Evolutionary conservation across 2,329 filamentous ascomycete genomes (phyloP).

Genomic region (Purpureocillium takamizusanense): DNA sequence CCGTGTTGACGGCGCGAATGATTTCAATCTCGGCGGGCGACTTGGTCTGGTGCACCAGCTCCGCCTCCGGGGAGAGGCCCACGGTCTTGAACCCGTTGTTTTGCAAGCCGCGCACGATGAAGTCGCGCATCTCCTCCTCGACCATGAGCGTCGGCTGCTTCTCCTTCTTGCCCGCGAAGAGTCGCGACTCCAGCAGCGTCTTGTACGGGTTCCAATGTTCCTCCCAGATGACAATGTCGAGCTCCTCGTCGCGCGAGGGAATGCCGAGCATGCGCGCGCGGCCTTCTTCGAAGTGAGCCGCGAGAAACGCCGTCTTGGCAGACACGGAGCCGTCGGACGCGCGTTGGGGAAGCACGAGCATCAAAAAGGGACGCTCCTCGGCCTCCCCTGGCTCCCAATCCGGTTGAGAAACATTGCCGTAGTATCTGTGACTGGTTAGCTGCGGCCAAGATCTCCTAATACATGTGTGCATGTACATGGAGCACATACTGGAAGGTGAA

Average conservation of each 20-base stretch:
- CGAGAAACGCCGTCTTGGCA: constrained; percentile 49
- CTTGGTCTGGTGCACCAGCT: constrained; percentile 51
- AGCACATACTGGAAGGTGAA: constrained; percentile 45
- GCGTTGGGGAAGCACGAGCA: constrained; percentile 45
- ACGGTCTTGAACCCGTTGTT: constrained; percentile 45
- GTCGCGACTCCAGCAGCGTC: constrained; percentile 36
- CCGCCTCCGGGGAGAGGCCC: constrained; percentile 43
- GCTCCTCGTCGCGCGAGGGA: constrained; percentile 36
- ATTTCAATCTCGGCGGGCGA: constrained; percentile 30
- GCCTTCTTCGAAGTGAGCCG: constrained; percentile 51
- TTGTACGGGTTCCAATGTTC: constrained; percentile 57
- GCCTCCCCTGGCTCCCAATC: constrained; percentile 60
- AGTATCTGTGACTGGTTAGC: constrained; percentile 28
- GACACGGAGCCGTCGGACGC: constrained; percentile 27
- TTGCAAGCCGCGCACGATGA: constrained; percentile 47
- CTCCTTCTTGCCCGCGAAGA: constrained; percentile 19
- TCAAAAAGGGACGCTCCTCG: constrained; percentile 54
- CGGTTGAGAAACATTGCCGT: constrained; percentile 49
- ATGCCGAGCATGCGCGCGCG: constrained; percentile 50
- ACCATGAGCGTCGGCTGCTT: constrained; percentile 41
- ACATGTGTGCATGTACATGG: neutral
- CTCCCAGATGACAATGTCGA: constrained; percentile 51
- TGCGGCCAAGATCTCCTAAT: neutral
- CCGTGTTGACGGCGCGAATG: constrained; percentile 53
- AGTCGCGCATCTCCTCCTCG: constrained; percentile 57